phyloP scores from a whole-genome alignment of 768 basidiomycete species.

The Tylopilus subfusipes region DNA sequence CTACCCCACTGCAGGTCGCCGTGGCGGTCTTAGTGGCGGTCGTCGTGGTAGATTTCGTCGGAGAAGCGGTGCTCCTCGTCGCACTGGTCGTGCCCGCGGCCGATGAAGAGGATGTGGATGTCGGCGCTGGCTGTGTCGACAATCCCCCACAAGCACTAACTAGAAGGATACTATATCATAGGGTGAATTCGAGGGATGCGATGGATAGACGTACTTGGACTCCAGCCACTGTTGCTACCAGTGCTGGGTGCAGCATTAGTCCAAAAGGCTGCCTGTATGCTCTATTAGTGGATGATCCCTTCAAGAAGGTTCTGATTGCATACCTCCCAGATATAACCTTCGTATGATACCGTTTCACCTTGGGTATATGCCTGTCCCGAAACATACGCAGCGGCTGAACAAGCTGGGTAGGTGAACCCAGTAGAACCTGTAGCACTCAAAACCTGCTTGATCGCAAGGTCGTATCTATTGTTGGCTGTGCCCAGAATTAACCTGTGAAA shows the following conservation, averaged over 20 bases:
- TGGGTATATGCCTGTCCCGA: constrained; percentile 49
- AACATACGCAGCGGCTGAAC: constrained; percentile 52
- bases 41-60: constrained; percentile 23
- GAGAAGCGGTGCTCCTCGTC: constrained; percentile 11
- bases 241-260: constrained; percentile 46
- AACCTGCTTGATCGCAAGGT: constrained; percentile 57
- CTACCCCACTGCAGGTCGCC: constrained; percentile 45
- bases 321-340: constrained; percentile 67
- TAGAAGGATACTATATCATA: neutral
- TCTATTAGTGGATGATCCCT: neutral
- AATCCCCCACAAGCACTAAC: constrained; percentile 25
- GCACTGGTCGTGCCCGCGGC: constrained; percentile 6
- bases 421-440: constrained; percentile 61
- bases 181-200: neutral
- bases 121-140: neutral
- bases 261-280: constrained; percentile 56
- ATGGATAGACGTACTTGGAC: constrained; percentile 45
- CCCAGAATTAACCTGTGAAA: constrained; percentile 6
- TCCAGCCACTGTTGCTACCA: constrained; percentile 57
- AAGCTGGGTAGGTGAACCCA: constrained; percentile 62
- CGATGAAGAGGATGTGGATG: constrained; percentile 11
- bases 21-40: constrained; percentile 21
- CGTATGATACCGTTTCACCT: constrained; percentile 50
- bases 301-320: neutral
- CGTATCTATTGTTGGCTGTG: constrained; percentile 56